Conservation (phyloP, 768 basidiomycete species). For the Roridomyces roridus region DNA sequence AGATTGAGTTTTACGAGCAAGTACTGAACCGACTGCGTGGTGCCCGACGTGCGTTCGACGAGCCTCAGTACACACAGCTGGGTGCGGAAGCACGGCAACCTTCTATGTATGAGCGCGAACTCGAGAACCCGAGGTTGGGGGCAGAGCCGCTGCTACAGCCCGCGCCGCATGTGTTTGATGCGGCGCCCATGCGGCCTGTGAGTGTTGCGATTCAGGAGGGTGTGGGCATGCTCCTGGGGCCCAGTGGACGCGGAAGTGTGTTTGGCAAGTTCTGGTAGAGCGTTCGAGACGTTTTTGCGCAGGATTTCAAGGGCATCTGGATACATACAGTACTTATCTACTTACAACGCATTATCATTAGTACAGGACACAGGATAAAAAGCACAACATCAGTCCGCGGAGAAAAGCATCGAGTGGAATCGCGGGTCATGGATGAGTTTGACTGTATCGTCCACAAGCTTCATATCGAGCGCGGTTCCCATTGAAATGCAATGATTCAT, state of each 20-base stretch:
- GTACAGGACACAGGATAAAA: too few species aligned
- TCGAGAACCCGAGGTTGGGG: slow-evolving; percentile 58
- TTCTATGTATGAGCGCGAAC: slow-evolving; percentile 79
- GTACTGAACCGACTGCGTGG: slow-evolving; percentile 62
- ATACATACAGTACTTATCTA: too few species aligned
- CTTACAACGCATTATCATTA: too few species aligned
- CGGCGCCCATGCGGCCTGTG: slow-evolving; percentile 75
- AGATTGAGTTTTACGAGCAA: slow-evolving; percentile 81
- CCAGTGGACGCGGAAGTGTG: slow-evolving; percentile 53
- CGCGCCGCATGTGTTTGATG: slow-evolving; percentile 79
- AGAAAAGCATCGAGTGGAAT: slow-evolving; percentile 54
- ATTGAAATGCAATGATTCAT: slow-evolving; percentile 60
- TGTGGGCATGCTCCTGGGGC: slow-evolving; percentile 65
- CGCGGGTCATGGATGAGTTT: slow-evolving; percentile 66
- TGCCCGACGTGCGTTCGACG: slow-evolving; percentile 62
- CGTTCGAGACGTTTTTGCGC: too few species aligned
- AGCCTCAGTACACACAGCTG: slow-evolving; percentile 54
- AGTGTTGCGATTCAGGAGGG: slow-evolving; percentile 77
- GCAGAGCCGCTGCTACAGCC: slow-evolving; percentile 69
- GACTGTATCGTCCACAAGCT: slow-evolving; percentile 65
- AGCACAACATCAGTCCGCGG: background rate
- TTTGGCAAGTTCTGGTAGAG: slow-evolving; percentile 67
- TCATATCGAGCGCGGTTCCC: slow-evolving; percentile 67
- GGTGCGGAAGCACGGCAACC: slow-evolving; percentile 59
- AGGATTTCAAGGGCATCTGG: too few species aligned